phyloP scores from a whole-genome alignment of 2,329 filamentous ascomycete genomes.

The Trichoderma cornu-damae region DNA sequence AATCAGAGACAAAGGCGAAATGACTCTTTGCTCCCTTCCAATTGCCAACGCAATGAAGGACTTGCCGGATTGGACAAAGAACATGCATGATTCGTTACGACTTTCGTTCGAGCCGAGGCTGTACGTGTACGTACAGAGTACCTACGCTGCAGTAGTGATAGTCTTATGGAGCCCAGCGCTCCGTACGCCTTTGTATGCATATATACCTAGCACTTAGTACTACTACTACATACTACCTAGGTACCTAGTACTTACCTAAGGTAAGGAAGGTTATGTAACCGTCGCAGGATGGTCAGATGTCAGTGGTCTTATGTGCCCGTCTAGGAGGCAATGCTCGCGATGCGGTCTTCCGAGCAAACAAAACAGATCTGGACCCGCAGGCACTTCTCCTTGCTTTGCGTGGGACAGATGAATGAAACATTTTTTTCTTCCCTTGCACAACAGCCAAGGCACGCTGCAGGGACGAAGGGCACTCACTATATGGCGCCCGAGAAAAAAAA shows the following conservation, averaged over 20 bases:
- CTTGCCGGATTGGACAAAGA: neutral
- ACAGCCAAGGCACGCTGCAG: conserved; percentile 13
- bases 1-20: neutral
- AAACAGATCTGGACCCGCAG: conserved; percentile 4
- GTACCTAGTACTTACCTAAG: too few species aligned
- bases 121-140: neutral
- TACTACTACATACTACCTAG: too few species aligned
- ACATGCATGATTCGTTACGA: neutral
- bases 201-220: too few species aligned
- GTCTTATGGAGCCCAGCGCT: too few species aligned
- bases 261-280: neutral
- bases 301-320: neutral
- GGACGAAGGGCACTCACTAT: conserved; percentile 1
- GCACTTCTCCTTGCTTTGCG: conserved; percentile 4
- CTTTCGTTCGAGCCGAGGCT: neutral
- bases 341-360: conserved; percentile 12
- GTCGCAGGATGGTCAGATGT: neutral
- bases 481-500: conserved; percentile 5
- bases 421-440: conserved; percentile 9
- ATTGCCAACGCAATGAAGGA: neutral
- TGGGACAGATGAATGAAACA: conserved; percentile 1
- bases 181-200: too few species aligned
- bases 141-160: neutral
- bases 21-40: conserved; percentile 8
- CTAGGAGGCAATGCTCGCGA: neutral